Evolutionary conservation across 192 early-diverging fungal species (phyloP), one percentile per base, ranked within the genome.

Genomic region (Cladochytrium replicatum): DNA sequence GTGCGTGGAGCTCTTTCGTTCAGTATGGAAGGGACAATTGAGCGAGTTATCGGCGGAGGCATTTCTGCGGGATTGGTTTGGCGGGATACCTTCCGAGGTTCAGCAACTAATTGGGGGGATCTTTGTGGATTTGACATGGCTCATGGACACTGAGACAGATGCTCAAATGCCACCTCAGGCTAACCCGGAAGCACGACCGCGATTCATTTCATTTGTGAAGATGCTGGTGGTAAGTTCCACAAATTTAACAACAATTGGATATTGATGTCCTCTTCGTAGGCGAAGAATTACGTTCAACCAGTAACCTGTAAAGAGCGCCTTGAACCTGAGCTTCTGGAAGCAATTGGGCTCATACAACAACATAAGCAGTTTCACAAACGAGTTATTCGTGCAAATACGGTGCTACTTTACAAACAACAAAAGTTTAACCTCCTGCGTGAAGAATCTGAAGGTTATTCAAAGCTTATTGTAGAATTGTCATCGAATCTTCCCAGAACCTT

Each of bases 401-500:
- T 57, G 2, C 55, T 67, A 30, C 43, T 64, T 7, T 89, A 87
- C 55, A 81, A 81, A 39, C 89, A 92, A 52, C 71, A 81, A 48
- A 89, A 88, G 52, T 89, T 74, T 69, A 92, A 92, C 46, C 58
- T 92, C 3, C 41, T 85, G 32, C 71, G 84, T 22, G 89, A 92
- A 64, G 84, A 89, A 55, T 68, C 66, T 25, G 85, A 86, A 46
- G 89, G 89, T 1, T 92, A 82, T 54, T 71, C 87, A 3, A 86
- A 84, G 43, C 61, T 89, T 17, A 60, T 89, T 11, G 69, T 67
- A 4, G 74, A 80, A 32, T 38, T 92, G 2, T 44, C 72, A 25
- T 48, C 51, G 1, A 54, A 49, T 26, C 45, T 74, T 21, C 61
- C 63, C 19, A 41, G 37, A 25, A 38, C 48, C 2, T 54, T 52